Base-by-base conservation (phyloP, 2,329 filamentous ascomycete species). In the Claviceps lovelessii region DNA sequence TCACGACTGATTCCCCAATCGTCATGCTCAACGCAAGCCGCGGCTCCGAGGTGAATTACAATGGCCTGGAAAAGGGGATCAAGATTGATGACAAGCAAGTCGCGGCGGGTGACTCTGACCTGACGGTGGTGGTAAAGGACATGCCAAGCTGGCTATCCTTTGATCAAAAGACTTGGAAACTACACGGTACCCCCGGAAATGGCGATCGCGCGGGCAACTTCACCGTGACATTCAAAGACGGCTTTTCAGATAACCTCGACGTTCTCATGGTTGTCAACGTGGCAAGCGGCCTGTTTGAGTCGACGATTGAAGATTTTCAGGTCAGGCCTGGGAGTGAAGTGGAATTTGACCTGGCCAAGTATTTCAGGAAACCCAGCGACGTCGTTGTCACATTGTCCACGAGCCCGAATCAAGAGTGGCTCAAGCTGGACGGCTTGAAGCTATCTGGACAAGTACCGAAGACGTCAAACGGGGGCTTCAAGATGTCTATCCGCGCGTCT, bases 91-190 rank as follows among this genome's bases (percentile, higher is more conserved):
- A 76, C 6, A 66, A 74, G 44, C 64, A 72, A 1, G 69, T 83
- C 2, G 66, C 67, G 4, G 65, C 72, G 4, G 69, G 70, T 0
- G 75, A 83, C 35, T 69, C 70, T 0, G 75, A 82, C 35, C 61
- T 90, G 37, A 73, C 74, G 0, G 73, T 81, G 6, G 72, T 74
- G 1, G 73, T 70, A 0, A 58, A 77, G 0, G 69, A 76, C 31
- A 65, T 82, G 13, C 88, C 89, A 0, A 63, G 71, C 3, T 95
- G 90, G 90, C 67, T 94, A 31, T 70, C 71, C 0, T 78, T 93
- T 53, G 76, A 93, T 61, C 70, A 76, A 2, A 61, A 70, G 9
- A 83, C 81, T 0, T 77, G 89, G 64, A 71, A 70, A 0, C 68
- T 95, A 7, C 75, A 70, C 37, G 90, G 89, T 2, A 85, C 71